Percentiles rank a stretch among this genome's conserved stretches.
phyloP scores from a whole-genome alignment of 257 asterid species.

The Coffea eugenioides region DNA sequence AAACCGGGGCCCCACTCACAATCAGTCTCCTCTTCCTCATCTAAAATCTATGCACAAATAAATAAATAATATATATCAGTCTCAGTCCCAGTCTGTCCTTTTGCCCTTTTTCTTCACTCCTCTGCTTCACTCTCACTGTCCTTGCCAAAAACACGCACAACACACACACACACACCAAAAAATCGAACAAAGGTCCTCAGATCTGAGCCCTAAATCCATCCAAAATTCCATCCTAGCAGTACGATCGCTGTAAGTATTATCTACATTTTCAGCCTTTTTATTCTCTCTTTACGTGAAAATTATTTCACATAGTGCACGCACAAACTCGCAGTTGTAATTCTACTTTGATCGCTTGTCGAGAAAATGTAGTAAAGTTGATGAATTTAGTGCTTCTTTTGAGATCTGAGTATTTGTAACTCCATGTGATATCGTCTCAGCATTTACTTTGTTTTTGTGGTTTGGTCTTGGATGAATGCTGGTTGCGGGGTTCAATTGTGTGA shows the following conservation, averaged over 20 bases:
- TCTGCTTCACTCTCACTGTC: constrained; percentile 14
- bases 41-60: background rate
- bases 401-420: constrained; percentile 11
- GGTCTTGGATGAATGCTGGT: background rate
- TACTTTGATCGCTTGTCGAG: constrained; percentile 8
- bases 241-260: constrained; percentile 43
- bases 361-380: constrained; percentile 2
- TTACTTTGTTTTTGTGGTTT: background rate
- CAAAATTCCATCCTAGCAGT: constrained; percentile 6
- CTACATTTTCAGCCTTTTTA: constrained; percentile 24
- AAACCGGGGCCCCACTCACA: constrained; percentile 13
- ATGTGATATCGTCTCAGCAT: background rate
- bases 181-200: constrained; percentile 21
- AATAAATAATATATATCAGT: background rate
- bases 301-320: background rate
- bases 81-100: background rate
- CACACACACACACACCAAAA: constrained; percentile 18
- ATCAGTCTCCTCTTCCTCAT: constrained; percentile 2
- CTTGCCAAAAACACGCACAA: constrained; percentile 13
- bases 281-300: background rate
- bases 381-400: constrained; percentile 11
- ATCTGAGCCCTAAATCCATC: constrained; percentile 37
- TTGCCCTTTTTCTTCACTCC: background rate
- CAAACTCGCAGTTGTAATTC: background rate
- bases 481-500: background rate